Evolutionary conservation across 306 rosid genomes (phyloP), one percentile per base, ranked within the genome.

Genomic region (Cucurbita moschata): DNA sequence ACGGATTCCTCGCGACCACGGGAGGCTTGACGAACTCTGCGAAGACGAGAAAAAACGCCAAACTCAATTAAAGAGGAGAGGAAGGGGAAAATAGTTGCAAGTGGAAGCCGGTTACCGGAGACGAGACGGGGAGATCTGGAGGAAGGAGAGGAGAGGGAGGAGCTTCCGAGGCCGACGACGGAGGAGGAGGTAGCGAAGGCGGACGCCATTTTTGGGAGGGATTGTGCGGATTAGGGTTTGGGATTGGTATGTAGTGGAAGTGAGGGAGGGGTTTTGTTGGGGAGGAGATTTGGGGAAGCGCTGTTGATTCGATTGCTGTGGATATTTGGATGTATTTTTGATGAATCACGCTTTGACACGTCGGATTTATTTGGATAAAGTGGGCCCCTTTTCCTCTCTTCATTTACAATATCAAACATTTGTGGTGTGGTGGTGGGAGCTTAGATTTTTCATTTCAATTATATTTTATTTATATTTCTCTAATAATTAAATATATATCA

Each of bases 271-370:
- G 65, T 49, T 69, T 69, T 69, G 21, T 47, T 26, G 57, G 18
- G 79, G 70, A 43, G 40, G 63, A 82, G 77, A 79, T 75, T 79
- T 75, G 43, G 55, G 60, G 62, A 75, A 75, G 55, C 21, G 18
- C 40, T 61, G 77, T 68, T 73, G 89, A 83, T 82, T 82, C 80
- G 79, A 52, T 82, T 77, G 80, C 80, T 76, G 39, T 37, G 78
- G 72, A 75, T 63, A 75, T 39, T 39, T 64, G 51, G 83, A 80
- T 75, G 55, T 21, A 52, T 56, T 61, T 11, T 51, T 59, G 77
- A 62, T 79, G 96, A 90, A 93, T 93, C 63, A 79, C 8, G 8
- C 63, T 62, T 35, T 81, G 96, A 87, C 96, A 90, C 87, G 68
- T 88, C 5, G 74, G 80, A 76, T 0, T 23, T 43, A 11, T 35